Evolutionary conservation across 768 basidiomycete species (phyloP).

Genomic region (Kondoa subrosea): DNA sequence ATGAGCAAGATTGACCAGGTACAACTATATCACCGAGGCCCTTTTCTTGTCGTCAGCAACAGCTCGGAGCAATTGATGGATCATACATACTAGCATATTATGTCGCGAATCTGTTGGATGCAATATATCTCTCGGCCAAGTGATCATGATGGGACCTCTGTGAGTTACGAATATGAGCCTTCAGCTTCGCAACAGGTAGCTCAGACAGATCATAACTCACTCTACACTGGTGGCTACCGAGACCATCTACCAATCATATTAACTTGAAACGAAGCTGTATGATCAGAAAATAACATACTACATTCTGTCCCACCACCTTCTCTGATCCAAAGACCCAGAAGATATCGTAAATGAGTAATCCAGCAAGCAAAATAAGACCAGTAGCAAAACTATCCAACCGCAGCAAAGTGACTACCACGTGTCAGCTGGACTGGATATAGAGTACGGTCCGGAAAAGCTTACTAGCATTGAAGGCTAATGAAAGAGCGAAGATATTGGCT

Average conservation of each 20-base stretch:
- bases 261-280: neutral
- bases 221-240: neutral
- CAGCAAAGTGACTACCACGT: conserved; percentile 43
- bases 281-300: conserved; percentile 8
- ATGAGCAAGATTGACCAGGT: too few relatives aligned
- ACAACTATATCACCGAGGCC: conserved; percentile 55
- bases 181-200: too few relatives aligned
- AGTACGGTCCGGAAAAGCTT: neutral
- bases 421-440: neutral
- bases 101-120: too few relatives aligned
- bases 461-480: conserved; percentile 59
- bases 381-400: conserved; percentile 80
- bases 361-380: conserved; percentile 60
- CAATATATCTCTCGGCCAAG: neutral
- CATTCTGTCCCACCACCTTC: conserved; percentile 13
- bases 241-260: neutral
- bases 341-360: conserved; percentile 81
- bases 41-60: too few relatives aligned
- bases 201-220: too few relatives aligned
- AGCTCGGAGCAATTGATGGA: too few relatives aligned
- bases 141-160: neutral
- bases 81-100: too few relatives aligned
- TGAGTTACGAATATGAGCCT: too few relatives aligned
- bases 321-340: conserved; percentile 44
- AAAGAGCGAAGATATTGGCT: conserved; percentile 57